These are phyloP conservation scores for Diplodia scrobiculata DNA, from an alignment of 2,329 filamentous ascomycete genomes.

Conservation along the genomic window DNA sequence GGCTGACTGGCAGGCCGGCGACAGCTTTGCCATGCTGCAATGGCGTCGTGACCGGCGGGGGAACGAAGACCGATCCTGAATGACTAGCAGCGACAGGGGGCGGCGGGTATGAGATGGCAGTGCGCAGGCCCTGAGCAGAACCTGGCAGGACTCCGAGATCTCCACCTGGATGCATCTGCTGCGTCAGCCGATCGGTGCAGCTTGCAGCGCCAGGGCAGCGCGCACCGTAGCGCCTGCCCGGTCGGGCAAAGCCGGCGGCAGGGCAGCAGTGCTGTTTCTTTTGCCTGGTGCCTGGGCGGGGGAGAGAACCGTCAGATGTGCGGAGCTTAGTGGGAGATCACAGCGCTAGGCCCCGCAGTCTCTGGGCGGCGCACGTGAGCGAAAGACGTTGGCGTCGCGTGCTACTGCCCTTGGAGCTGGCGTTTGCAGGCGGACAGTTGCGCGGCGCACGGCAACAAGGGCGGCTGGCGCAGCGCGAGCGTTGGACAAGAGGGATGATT, in stretches of 20 bases:
- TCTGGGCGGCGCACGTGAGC: constrained; percentile 10
- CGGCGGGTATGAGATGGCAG: not conserved
- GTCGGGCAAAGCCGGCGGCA: not conserved
- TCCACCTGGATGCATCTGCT: constrained; percentile 1
- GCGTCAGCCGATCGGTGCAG: constrained; percentile 6
- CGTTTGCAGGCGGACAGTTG: not conserved
- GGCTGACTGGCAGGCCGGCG: constrained; percentile 4
- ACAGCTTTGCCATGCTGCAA: not conserved
- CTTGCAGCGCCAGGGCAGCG: constrained; percentile 7
- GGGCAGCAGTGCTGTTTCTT: not conserved
- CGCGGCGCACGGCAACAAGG: not conserved
- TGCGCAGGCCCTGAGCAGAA: not conserved
- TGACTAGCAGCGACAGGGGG: constrained; percentile 10
- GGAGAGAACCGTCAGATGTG: not conserved
- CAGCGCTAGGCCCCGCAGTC: constrained; percentile 25
- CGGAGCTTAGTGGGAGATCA: constrained; percentile 24
- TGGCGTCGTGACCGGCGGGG: not conserved
- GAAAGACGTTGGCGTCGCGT: not conserved
- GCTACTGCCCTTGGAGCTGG: not conserved
- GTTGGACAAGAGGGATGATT: constrained; percentile 8
- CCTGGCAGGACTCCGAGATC: not conserved
- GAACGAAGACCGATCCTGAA: constrained; percentile 18
- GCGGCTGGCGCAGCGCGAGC: not conserved
- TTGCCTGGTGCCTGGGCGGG: not conserved
- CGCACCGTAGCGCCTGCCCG: not conserved